phyloP scores from a whole-genome alignment of 2,329 filamentous ascomycete species.

The Westerdykella sp. region DNA sequence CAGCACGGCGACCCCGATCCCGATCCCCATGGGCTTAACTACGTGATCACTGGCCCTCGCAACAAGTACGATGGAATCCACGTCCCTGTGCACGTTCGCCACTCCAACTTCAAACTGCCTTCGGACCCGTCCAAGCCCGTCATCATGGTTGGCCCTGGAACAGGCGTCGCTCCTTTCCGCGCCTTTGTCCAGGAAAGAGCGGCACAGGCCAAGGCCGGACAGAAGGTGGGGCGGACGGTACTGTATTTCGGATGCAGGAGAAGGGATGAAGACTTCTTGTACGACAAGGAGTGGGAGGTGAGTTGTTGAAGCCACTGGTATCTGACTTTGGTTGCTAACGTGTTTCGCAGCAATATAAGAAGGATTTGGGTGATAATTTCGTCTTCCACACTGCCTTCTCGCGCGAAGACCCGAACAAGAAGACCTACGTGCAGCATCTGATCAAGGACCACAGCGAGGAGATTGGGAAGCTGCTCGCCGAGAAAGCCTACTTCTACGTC shows the following conservation, averaged over 20 bases:
- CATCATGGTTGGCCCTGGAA: constrained; percentile 94
- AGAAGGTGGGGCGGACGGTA: constrained; percentile 77
- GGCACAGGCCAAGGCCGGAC: constrained; percentile 70
- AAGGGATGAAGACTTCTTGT: constrained; percentile 82
- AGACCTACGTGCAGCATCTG: constrained; percentile 95
- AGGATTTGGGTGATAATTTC: constrained; percentile 79
- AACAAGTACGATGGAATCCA: constrained; percentile 97
- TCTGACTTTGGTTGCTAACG: constrained; percentile 11
- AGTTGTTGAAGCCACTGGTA: constrained; percentile 32
- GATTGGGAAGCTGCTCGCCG: constrained; percentile 73
- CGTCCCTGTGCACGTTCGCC: constrained; percentile 89
- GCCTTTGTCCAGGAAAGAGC: constrained; percentile 92
- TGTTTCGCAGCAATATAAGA: constrained; percentile 64
- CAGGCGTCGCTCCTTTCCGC: constrained; percentile 93
- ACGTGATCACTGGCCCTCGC: constrained; percentile 79
- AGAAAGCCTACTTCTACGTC: constrained; percentile 92
- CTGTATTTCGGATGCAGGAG: constrained; percentile 96
- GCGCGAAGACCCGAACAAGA: constrained; percentile 73
- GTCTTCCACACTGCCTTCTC: constrained; percentile 92
- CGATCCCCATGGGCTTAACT: constrained; percentile 76
- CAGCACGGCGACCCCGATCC: constrained; percentile 82
- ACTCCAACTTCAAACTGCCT: constrained; percentile 98
- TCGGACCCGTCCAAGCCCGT: constrained; percentile 90
- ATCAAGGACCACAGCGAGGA: constrained; percentile 77
- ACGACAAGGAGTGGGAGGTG: constrained; percentile 88